phyloP scores from a whole-genome alignment of 129 eudicot species.

The Erigeron canadensis region DNA sequence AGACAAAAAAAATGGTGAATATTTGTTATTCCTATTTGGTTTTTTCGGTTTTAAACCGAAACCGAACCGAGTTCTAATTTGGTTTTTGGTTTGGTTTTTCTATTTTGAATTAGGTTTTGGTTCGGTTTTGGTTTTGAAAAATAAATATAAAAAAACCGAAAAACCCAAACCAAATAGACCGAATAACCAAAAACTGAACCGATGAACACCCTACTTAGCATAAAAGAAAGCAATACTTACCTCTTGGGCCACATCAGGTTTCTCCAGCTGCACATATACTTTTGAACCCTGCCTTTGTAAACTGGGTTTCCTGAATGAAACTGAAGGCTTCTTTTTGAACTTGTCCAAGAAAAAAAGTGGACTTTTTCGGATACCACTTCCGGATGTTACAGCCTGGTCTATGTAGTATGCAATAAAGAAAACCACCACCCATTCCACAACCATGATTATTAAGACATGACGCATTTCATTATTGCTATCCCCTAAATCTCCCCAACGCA shows the following conservation, averaged over 20 bases:
- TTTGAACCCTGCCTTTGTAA: constrained; percentile 65
- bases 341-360: constrained; percentile 56
- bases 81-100: too few relatives aligned
- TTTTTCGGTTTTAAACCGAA: too few relatives aligned
- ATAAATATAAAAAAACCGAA: too few relatives aligned
- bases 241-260: constrained; percentile 89
- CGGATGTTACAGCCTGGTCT: constrained; percentile 65
- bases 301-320: constrained; percentile 52
- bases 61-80: too few relatives aligned
- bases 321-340: constrained; percentile 38
- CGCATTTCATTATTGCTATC: constrained; percentile 70
- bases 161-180: too few relatives aligned
- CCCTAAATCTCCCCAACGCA: constrained; percentile 78
- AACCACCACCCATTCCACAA: constrained; percentile 78
- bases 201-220: too few relatives aligned
- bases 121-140: too few relatives aligned
- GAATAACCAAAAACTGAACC: too few relatives aligned
- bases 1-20: too few relatives aligned
- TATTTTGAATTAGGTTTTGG: too few relatives aligned
- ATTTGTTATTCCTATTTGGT: too few relatives aligned
- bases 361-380: constrained; percentile 56
- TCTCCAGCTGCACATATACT: constrained; percentile 63
- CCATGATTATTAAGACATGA: constrained; percentile 65
- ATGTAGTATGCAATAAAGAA: constrained; percentile 60
- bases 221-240: constrained; percentile 30